phyloP scores from a whole-genome alignment of 306 rosid species.

The Sindora glabra region DNA sequence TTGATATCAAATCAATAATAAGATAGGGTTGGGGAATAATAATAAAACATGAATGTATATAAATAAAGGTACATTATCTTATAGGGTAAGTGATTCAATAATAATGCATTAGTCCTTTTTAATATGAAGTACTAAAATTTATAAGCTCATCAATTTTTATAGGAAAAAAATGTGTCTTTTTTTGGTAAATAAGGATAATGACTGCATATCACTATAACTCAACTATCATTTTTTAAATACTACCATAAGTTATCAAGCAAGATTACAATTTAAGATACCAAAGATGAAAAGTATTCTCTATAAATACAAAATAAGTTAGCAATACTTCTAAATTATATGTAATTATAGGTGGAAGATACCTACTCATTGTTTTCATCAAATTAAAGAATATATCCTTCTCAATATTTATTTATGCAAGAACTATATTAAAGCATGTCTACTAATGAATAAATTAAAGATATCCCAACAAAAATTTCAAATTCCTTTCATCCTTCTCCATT shows the following conservation, averaged over 20 bases:
- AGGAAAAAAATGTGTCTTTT: slow-evolving; percentile 7
- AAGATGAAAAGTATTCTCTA: slow-evolving; percentile 9
- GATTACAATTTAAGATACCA: slow-evolving; percentile 12
- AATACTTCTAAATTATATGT: no score
- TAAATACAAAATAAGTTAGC: neutral
- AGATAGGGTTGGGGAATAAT: slow-evolving; percentile 1
- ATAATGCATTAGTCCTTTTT: slow-evolving; percentile 79
- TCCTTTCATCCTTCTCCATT: no score
- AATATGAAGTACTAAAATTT: slow-evolving; percentile 70
- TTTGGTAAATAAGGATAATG: slow-evolving; percentile 5
- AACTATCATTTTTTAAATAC: slow-evolving; percentile 6
- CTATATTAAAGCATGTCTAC: no score
- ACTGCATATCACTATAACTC: slow-evolving; percentile 1
- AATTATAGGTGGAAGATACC: no score
- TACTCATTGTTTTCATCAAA: no score
- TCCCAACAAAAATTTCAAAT: no score
- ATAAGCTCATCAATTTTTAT: slow-evolving; percentile 11
- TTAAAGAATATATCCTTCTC: no score
- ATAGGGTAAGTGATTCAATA: slow-evolving; percentile 93
- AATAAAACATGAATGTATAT: slow-evolving; percentile 6
- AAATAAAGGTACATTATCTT: slow-evolving; percentile 46
- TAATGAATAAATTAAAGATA: no score
- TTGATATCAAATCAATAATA: neutral
- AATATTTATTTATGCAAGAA: no score
- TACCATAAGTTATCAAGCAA: no score